Conservation (phyloP, 805 yeast species). For the Schwanniomyces sp. region DNA sequence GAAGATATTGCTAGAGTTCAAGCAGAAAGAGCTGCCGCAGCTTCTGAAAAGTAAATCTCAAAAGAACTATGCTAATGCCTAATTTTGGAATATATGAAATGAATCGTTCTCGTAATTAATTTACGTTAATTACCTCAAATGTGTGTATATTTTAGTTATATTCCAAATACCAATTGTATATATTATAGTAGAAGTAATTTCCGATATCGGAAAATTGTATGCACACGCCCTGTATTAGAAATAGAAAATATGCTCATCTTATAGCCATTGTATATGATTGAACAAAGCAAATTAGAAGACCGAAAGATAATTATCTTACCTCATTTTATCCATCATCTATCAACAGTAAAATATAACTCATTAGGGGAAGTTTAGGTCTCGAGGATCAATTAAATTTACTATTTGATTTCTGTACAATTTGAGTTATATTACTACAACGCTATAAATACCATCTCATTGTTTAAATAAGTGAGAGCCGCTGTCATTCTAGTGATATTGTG, state of each 20-base stretch:
- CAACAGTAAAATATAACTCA: too few species aligned
- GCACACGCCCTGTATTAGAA: neutral
- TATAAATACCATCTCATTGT: too few species aligned
- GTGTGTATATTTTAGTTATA: neutral
- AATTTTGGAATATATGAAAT: neutral
- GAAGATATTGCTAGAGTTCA: constrained; percentile 56
- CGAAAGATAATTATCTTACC: neutral
- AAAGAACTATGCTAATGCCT: neutral
- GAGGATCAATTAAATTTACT: too few species aligned
- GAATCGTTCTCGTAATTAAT: neutral
- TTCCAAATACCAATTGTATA: neutral
- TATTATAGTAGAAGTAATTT: neutral
- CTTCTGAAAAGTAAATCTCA: neutral
- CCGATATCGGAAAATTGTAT: neutral
- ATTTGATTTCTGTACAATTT: too few species aligned
- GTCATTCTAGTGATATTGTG: neutral
- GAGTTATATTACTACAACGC: too few species aligned
- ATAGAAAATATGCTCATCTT: neutral
- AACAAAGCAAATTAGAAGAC: neutral
- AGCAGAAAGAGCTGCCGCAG: constrained; percentile 25
- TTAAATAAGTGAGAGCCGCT: neutral
- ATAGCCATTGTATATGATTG: too few species aligned
- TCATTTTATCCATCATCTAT: neutral
- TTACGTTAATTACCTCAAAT: neutral
- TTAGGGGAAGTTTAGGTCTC: too few species aligned